Evolutionary conservation across 169 alveolate genomes (phyloP).

Genomic region (Plasmodium inui): DNA sequence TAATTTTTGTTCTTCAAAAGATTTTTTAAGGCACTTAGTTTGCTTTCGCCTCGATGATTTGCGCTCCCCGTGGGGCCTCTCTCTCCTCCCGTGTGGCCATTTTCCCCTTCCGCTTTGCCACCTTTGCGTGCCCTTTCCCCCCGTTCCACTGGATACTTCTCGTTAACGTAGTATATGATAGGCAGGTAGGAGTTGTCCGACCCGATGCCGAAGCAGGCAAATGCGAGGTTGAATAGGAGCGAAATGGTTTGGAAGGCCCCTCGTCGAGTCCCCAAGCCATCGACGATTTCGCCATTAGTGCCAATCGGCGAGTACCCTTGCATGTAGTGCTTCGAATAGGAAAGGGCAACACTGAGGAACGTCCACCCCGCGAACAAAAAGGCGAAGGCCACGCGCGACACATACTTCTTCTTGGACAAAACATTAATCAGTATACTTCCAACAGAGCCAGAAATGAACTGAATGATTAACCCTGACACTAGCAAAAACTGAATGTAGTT

Average conservation of each 20-base stretch:
- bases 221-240: constrained; percentile 21
- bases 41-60: background rate
- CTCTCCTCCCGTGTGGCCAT: background rate
- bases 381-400: constrained; percentile 33
- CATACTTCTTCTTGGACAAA: constrained; percentile 24
- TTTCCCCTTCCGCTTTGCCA: background rate
- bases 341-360: constrained; percentile 5
- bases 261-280: background rate
- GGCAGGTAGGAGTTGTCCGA: constrained; percentile 67
- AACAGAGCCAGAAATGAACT: constrained; percentile 51
- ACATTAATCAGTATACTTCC: constrained; percentile 52
- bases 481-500: constrained; percentile 49
- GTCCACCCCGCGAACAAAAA: constrained; percentile 48
- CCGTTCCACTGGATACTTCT: constrained; percentile 41
- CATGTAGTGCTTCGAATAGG: constrained; percentile 27
- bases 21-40: constrained; percentile 5
- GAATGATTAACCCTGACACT: constrained; percentile 46
- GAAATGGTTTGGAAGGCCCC: background rate
- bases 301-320: background rate
- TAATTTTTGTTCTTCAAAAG: constrained; percentile 61
- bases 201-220: constrained; percentile 61
- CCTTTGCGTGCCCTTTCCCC: background rate
- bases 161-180: constrained; percentile 64
- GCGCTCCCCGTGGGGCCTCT: background rate
- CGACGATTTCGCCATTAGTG: background rate